Evolutionary conservation across 148 eudicot species (phyloP).

Genomic region (Simmondsia chinensis): DNA sequence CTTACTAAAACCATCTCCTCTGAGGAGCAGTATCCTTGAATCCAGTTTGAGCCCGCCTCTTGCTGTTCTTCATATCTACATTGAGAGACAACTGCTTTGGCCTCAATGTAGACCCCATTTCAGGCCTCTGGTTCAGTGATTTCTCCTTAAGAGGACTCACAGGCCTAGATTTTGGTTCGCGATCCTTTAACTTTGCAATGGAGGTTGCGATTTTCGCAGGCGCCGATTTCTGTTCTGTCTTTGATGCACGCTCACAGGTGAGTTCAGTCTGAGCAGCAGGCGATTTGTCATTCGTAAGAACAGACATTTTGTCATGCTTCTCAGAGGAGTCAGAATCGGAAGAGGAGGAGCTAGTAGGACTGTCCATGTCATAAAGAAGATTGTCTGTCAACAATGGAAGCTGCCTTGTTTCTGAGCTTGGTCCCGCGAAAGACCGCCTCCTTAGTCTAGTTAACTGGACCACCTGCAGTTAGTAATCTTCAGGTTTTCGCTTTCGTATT

Average conservation of each 20-base stretch:
- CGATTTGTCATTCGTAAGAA: conserved; percentile 4
- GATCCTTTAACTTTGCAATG: conserved; percentile 12
- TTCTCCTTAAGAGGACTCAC: conserved; percentile 56
- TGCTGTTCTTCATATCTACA: conserved; percentile 19
- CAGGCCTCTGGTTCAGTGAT: conserved; percentile 38
- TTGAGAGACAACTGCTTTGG: conserved; percentile 15
- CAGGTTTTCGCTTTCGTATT: not conserved
- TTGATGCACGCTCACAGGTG: conserved; percentile 11
- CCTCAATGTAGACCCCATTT: conserved; percentile 16
- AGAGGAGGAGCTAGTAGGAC: conserved; percentile 59
- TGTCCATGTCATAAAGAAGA: conserved; percentile 73
- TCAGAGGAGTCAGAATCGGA: conserved; percentile 61
- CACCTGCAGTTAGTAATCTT: conserved; percentile 28
- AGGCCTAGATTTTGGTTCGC: conserved; percentile 21
- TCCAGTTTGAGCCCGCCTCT: conserved; percentile 30
- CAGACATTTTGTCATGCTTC: conserved; percentile 11
- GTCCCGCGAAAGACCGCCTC: conserved; percentile 48
- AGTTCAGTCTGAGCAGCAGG: conserved; percentile 5
- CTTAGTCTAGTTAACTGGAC: conserved; percentile 53
- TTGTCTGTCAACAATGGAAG: conserved; percentile 63
- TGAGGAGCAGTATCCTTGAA: no score
- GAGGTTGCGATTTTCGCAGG: conserved; percentile 10
- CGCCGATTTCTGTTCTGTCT: conserved; percentile 16
- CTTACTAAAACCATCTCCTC: no score
- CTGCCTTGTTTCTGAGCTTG: conserved; percentile 21